phyloP scores from a whole-genome alignment of 306 rosid species.

The Comarum palustre region DNA sequence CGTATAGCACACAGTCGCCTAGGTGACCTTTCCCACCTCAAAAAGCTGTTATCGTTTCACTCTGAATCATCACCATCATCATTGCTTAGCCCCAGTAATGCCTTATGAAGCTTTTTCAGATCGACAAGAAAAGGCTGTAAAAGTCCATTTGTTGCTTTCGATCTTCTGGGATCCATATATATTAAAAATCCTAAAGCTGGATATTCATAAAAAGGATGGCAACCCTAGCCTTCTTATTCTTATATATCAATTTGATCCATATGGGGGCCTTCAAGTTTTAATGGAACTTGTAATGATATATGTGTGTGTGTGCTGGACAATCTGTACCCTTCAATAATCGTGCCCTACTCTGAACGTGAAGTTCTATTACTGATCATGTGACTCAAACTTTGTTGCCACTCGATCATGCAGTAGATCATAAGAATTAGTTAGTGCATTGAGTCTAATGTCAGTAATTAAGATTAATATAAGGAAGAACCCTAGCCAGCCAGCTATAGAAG shows the following conservation, averaged over 20 bases:
- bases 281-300: background rate
- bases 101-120: background rate
- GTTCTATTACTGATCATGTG: slow-evolving; percentile 8
- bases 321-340: background rate
- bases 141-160: slow-evolving; percentile 14
- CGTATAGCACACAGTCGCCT: slow-evolving; percentile 7
- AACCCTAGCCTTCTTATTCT: no score
- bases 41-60: slow-evolving; percentile 31
- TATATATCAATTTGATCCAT: background rate
- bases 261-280: slow-evolving; percentile 3
- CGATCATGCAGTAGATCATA: background rate
- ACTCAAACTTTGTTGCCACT: slow-evolving; percentile 6
- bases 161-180: background rate
- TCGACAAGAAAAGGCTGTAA: background rate
- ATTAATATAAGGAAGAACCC: background rate
- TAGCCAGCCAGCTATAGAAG: background rate
- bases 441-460: background rate
- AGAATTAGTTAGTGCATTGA: background rate
- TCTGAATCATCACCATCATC: slow-evolving; percentile 47
- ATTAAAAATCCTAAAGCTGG: background rate
- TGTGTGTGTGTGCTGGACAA: slow-evolving; percentile 4
- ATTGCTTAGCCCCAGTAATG: slow-evolving; percentile 15
- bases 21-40: slow-evolving; percentile 26
- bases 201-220: background rate
- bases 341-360: slow-evolving; percentile 10